Evolutionary conservation across 192 early-diverging fungal species (phyloP).

Genomic region (Gorgonomyces haynaldii): DNA sequence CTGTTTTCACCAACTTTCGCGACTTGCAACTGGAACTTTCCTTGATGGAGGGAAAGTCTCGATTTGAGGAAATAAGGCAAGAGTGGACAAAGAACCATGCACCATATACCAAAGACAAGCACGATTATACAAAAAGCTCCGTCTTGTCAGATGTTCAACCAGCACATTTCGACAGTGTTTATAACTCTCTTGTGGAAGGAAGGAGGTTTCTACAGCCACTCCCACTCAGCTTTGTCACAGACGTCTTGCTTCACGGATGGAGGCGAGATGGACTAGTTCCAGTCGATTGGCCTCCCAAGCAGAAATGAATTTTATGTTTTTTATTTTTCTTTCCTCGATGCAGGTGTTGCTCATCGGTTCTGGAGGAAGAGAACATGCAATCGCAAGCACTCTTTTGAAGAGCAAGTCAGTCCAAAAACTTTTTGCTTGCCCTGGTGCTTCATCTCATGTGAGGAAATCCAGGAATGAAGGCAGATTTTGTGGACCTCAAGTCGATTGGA

Average conservation of each 20-base stretch:
- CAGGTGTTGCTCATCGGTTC: conserved; percentile 80
- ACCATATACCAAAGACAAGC: conserved; percentile 19
- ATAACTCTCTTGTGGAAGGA: conserved; percentile 28
- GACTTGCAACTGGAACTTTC: too few species aligned
- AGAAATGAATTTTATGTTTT: too few species aligned
- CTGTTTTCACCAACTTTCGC: too few species aligned
- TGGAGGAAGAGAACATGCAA: conserved; percentile 94
- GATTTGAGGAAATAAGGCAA: too few species aligned
- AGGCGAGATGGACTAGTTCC: conserved; percentile 5
- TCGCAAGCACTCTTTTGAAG: conserved; percentile 82
- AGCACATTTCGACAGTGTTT: conserved; percentile 31
- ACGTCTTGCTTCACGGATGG: conserved; percentile 24
- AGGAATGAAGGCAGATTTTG: conserved; percentile 54
- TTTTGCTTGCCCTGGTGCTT: conserved; percentile 82
- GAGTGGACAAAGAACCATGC: conserved; percentile 24
- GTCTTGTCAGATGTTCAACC: conserved; percentile 22
- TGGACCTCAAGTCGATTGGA: conserved; percentile 19
- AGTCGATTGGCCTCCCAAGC: conserved; percentile 6
- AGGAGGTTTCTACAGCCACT: conserved; percentile 31
- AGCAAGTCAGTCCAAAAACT: conserved; percentile 63
- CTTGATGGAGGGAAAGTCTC: too few species aligned
- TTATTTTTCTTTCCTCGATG: conserved; percentile 7
- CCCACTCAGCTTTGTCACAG: conserved; percentile 32
- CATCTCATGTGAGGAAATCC: conserved; percentile 66
- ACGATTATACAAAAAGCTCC: conserved; percentile 17